Conservation (phyloP, 306 rosid species). For the Hippophae gyantsensis region DNA sequence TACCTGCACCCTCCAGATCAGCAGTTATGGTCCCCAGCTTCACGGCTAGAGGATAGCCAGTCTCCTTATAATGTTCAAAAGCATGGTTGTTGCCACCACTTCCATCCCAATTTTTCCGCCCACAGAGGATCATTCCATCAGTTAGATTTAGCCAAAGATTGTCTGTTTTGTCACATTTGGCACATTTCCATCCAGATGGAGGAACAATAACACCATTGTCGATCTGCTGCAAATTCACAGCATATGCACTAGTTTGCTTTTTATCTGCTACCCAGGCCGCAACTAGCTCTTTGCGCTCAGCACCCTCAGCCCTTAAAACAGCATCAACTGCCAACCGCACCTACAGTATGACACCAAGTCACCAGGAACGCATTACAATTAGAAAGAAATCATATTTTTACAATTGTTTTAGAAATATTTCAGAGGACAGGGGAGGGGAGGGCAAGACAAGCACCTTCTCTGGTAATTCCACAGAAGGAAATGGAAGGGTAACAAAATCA, state of each 20-base stretch:
- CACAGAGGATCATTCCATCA: conserved; percentile 84
- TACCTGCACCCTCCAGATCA: conserved; percentile 97
- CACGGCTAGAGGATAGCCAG: conserved; percentile 85
- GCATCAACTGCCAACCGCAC: conserved; percentile 92
- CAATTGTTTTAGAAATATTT: no score
- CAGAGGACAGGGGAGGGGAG: no score
- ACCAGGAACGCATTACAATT: conserved; percentile 9
- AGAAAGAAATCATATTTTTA: background rate
- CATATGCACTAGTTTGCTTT: conserved; percentile 55
- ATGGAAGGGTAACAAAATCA: conserved; percentile 66
- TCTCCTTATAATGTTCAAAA: conserved; percentile 64
- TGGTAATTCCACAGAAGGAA: conserved; percentile 92
- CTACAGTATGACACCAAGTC: conserved; percentile 26
- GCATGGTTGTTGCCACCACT: conserved; percentile 97
- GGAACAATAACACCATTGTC: conserved; percentile 74
- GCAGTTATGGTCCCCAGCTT: conserved; percentile 95
- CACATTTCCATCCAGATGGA: conserved; percentile 87
- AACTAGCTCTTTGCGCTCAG: conserved; percentile 81
- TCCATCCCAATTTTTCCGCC: conserved; percentile 93
- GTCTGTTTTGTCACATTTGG: conserved; percentile 76
- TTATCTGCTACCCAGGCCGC: conserved; percentile 91
- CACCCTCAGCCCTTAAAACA: conserved; percentile 65
- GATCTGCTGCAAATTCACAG: conserved; percentile 59
- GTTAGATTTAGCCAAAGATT: conserved; percentile 94
- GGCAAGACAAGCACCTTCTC: conserved; percentile 57